These are phyloP conservation scores for Kwoniella mangroviensis DNA, from an alignment of 768 basidiomycete genomes.

Conservation along the genomic window DNA sequence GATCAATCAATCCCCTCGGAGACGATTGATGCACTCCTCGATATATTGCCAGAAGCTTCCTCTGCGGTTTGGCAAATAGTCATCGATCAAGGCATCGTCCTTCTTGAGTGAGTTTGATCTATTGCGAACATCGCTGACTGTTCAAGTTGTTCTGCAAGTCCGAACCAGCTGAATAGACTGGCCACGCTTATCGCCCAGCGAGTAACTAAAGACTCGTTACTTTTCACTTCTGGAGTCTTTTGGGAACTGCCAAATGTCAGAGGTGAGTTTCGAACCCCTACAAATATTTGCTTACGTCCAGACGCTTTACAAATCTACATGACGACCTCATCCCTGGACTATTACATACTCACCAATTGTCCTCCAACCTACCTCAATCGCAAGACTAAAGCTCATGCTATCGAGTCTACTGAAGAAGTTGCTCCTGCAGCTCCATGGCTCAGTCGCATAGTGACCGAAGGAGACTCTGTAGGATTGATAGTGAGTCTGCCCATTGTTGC, in stretches of 20 bases:
- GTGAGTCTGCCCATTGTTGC: background rate
- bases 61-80: conserved; percentile 13
- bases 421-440: background rate
- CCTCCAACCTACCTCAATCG: conserved; percentile 13
- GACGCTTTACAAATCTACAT: background rate
- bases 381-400: background rate
- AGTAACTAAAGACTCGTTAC: background rate
- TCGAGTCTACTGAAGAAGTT: background rate
- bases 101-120: conserved; percentile 30
- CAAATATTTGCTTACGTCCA: background rate
- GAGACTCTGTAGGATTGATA: background rate
- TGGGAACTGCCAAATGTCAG: conserved; percentile 38
- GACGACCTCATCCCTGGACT: background rate
- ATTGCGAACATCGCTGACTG: background rate
- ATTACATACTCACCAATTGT: conserved; percentile 1
- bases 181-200: background rate
- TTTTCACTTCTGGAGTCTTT: conserved; percentile 23
- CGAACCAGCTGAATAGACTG: conserved; percentile 2
- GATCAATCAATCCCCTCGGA: background rate
- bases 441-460: background rate
- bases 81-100: conserved; percentile 5
- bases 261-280: conserved; percentile 20
- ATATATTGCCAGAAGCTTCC: background rate
- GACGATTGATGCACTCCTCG: conserved; percentile 3
- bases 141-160: conserved; percentile 4